Base-by-base conservation (phyloP, 2,329 filamentous ascomycete species). In the Neocucurbitaria cava region DNA sequence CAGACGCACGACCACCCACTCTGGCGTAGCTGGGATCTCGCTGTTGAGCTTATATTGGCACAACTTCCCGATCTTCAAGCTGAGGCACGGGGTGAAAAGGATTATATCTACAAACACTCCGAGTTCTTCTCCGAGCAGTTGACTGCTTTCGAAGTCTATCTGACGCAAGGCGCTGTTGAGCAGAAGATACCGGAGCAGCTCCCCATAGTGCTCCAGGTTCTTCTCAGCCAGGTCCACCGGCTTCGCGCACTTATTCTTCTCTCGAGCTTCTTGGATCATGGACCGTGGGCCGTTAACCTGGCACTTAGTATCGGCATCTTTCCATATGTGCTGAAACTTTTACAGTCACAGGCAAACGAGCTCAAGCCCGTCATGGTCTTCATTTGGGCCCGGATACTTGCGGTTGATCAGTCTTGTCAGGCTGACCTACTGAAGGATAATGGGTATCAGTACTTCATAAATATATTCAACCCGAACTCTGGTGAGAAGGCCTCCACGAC, bases 291-390 rank as follows among this genome's bases (percentile, higher is more conserved):
- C 26, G 95, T 99, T n/a, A 95, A 98, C 74, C 86, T 99, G 36
- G 95, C 95, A 15, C 83, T 99, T 15, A 97, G 93, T 75, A 99
- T 99, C 58, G 95, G 95, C 21, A 99, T 99, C 59, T 99, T 99
- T 76, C 95, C 95, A 0, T 99, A 99, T 71, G 95, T 99, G n/a
- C 81, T 99, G 30, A 99, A 99, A 77, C 82, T 99, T 23, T 81
- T 99, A 17, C 95, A 99, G 74, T 98, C 95, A 4, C 94, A 96
- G 42, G 95, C 95, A 0, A 86, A 92, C 42, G 95, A 99, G 75
- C 79, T 99, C 58, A 98, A 98, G 71, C 94, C 95, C 0, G 93
- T 98, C 56, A 98, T 99, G 95, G 93, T 99, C 5, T 99, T 98
- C 76, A 99, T 99, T 59, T 99, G 95, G 95, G 93, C 95, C 5